These are phyloP conservation scores for Pharnaceum exiguum DNA, from an alignment of 148 eudicot species.

Conservation along the genomic window DNA sequence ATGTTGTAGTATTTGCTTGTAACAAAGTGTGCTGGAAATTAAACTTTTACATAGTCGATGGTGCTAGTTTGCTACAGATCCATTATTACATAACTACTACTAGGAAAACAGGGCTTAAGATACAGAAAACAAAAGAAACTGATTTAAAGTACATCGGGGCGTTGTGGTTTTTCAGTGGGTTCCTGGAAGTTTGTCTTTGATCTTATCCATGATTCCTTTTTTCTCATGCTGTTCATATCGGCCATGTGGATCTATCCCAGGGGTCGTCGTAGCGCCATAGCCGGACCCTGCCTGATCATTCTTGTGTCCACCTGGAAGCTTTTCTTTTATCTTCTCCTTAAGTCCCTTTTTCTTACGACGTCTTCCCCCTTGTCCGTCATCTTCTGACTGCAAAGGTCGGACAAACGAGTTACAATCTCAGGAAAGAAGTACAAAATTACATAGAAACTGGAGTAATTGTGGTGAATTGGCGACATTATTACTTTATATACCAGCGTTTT, in stretches of 20 bases:
- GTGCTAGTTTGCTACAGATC: too few species aligned
- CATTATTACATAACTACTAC: too few species aligned
- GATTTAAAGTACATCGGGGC: too few species aligned
- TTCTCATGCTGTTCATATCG: constrained; percentile 32
- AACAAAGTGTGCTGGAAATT: too few species aligned
- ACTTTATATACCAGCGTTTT: too few species aligned
- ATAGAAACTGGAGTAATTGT: too few species aligned
- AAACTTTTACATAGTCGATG: too few species aligned
- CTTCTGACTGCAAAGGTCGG: constrained; percentile 44
- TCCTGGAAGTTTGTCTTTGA: constrained; percentile 74
- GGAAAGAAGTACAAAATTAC: too few species aligned
- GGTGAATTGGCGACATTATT: too few species aligned
- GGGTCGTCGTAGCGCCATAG: constrained; percentile 12
- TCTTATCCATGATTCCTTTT: constrained; percentile 81
- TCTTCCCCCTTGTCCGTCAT: constrained; percentile 60
- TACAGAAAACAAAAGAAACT: neutral
- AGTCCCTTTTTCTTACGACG: constrained; percentile 68
- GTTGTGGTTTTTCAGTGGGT: too few species aligned
- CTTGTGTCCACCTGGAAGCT: constrained; percentile 51
- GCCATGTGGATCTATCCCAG: constrained; percentile 15
- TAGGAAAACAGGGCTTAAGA: neutral
- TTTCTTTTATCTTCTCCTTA: constrained; percentile 64
- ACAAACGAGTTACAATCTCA: neutral
- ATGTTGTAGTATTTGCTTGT: too few species aligned
- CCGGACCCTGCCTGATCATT: constrained; percentile 8